These are phyloP conservation scores for Pilaira anomala DNA, from an alignment of 192 early-diverging fungal genomes.

Conservation along the genomic window DNA sequence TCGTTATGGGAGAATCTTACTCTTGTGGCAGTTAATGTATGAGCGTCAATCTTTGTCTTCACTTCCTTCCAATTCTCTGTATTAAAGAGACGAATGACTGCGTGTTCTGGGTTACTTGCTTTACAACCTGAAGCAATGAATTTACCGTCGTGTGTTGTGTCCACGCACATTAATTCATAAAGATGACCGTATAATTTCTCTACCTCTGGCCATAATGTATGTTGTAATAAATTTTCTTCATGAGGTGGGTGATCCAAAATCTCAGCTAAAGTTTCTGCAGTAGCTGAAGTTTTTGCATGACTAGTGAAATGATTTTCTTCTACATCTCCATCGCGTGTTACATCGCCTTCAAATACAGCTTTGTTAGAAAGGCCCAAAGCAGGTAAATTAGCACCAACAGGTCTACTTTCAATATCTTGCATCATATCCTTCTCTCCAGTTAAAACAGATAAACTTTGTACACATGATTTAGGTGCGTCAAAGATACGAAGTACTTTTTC, in stretches of 20 bases:
- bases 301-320: constrained; percentile 57
- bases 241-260: constrained; percentile 67
- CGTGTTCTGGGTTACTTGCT: constrained; percentile 69
- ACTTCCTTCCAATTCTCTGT: constrained; percentile 69
- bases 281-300: constrained; percentile 52
- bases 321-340: constrained; percentile 37
- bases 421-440: constrained; percentile 38
- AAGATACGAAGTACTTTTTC: constrained; percentile 92
- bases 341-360: constrained; percentile 69
- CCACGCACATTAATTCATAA: constrained; percentile 84
- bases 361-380: constrained; percentile 96
- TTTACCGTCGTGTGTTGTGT: constrained; percentile 65
- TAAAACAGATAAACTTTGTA: constrained; percentile 55
- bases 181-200: constrained; percentile 96
- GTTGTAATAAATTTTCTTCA: constrained; percentile 85
- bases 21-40: constrained; percentile 82
- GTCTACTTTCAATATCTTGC: constrained; percentile 48
- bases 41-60: constrained; percentile 53
- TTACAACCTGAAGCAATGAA: constrained; percentile 76
- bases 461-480: constrained; percentile 78
- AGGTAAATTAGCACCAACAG: constrained; percentile 79
- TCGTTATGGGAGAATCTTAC: constrained; percentile 78
- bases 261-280: constrained; percentile 37
- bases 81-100: constrained; percentile 68
- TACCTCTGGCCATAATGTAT: constrained; percentile 94